Percentiles rank a stretch among this genome's conserved stretches.
Conservation (phyloP, 306 rosid genomes). For the Ochetophila trinervis region DNA sequence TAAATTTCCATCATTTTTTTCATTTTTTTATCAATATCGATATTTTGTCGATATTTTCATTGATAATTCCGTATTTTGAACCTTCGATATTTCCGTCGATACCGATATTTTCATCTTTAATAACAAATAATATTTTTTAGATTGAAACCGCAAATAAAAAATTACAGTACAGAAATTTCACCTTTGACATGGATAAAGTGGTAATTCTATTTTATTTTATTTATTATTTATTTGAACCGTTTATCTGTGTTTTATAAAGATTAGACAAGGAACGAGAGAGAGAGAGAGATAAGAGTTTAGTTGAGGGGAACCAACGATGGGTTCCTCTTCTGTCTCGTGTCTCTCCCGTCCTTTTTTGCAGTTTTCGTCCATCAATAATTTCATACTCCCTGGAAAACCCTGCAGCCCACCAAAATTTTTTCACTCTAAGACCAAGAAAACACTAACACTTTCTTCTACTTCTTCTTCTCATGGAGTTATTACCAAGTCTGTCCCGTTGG, state of each 20-base stretch:
- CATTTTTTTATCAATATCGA: no score
- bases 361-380: conserved; percentile 26
- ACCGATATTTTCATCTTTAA: no score
- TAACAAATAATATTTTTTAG: no score
- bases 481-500: conserved; percentile 62
- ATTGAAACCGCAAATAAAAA: no score
- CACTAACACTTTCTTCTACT: conserved; percentile 23
- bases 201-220: neutral
- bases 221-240: neutral
- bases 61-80: no score
- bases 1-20: no score
- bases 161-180: no score
- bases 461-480: conserved; percentile 33
- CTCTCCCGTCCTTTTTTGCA: conserved; percentile 33
- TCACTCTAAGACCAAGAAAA: conserved; percentile 21
- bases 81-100: no score
- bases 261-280: conserved; percentile 9
- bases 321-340: conserved; percentile 49
- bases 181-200: no score
- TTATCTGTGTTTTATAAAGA: neutral
- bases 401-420: conserved; percentile 22
- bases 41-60: no score
- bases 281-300: no score
- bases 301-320: conserved; percentile 50
- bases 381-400: conserved; percentile 24